Base-by-base conservation (phyloP, 1,284 basidiomycete genomes). In the Peniophora sp. region DNA sequence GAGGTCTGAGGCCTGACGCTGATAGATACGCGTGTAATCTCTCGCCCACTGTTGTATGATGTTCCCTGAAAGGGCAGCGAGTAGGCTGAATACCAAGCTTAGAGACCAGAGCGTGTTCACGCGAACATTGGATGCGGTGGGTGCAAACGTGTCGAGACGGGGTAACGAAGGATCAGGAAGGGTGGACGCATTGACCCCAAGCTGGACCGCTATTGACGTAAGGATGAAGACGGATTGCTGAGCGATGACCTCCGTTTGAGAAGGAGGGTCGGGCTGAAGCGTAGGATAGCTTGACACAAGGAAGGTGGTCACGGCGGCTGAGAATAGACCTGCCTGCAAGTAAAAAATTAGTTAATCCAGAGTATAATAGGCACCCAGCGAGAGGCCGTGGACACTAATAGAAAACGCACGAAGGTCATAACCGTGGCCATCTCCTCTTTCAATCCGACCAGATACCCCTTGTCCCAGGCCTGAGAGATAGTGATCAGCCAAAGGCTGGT, bases 71-170 rank as follows among this genome's bases (percentile, higher is more conserved):
- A 55, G 52, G 5, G 43, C 52, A 3, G 52, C 52, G 2, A 27
- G 18, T 12, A 54, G 37, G 34, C 53, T 54, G 51, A 54, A 54
- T 1, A 54, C 47, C 3, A 56, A 37, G 41, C 51, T 52, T 43
- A 56, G 47, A 48, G 51, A 56, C 51, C 55, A 54, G 47, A 47
- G 49, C 22, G 50, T 49, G 27, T 54, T 54, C 24, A 54, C 45
- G 23, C 51, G 36, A 22, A 54, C 47, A 20, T 47, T 45, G 12
- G 51, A 51, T 8, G 27, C 15, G 3, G 24, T n/a, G 1, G 48
- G 45, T 12, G 24, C 11, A 42, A 55, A 54, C 8, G 5, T 20
- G 37, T 41, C 37, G 8, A 41, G 5, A 15, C 8, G n/a, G 37
- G 37, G 18, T 22, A 47, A 39, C 3, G 32, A 1, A 3, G 22